Conservation (phyloP, 768 basidiomycete genomes). For the Clitopilus passeckerianus region DNA sequence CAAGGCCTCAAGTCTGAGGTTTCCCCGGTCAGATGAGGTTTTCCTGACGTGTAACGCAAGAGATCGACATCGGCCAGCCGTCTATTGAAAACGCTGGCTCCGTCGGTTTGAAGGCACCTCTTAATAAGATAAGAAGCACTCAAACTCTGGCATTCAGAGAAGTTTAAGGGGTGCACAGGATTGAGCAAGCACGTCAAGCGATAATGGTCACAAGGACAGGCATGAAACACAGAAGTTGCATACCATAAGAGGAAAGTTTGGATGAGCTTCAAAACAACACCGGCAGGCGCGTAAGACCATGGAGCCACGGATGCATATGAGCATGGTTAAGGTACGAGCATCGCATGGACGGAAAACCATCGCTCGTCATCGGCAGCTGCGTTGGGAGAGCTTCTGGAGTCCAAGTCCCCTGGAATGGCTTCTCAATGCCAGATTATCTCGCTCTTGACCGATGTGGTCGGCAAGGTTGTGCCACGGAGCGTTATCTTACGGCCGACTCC, state of each 20-base stretch:
- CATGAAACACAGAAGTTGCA: conserved; percentile 9
- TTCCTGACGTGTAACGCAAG: neutral
- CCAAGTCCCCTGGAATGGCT: neutral
- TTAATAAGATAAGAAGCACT: neutral
- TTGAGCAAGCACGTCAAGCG: conserved; percentile 5
- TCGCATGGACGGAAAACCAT: neutral
- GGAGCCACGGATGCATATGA: neutral
- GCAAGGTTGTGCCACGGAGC: neutral
- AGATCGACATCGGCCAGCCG: neutral
- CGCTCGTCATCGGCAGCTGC: neutral
- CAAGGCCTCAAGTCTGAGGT: neutral
- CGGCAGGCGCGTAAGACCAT: neutral
- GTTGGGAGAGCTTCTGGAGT: neutral
- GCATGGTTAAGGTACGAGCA: neutral
- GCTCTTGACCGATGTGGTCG: neutral
- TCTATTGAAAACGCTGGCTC: neutral
- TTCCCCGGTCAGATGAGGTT: neutral
- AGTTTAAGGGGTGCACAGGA: conserved; percentile 10
- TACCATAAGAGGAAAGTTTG: neutral
- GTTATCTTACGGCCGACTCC: neutral
- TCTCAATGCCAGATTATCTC: neutral
- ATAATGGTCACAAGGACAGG: conserved; percentile 10
- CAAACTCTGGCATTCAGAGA: conserved; percentile 3
- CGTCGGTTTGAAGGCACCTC: neutral
- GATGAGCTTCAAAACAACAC: neutral